Conservation (phyloP, 495 filamentous ascomycete genomes). For the Lasiosphaeria hispida region DNA sequence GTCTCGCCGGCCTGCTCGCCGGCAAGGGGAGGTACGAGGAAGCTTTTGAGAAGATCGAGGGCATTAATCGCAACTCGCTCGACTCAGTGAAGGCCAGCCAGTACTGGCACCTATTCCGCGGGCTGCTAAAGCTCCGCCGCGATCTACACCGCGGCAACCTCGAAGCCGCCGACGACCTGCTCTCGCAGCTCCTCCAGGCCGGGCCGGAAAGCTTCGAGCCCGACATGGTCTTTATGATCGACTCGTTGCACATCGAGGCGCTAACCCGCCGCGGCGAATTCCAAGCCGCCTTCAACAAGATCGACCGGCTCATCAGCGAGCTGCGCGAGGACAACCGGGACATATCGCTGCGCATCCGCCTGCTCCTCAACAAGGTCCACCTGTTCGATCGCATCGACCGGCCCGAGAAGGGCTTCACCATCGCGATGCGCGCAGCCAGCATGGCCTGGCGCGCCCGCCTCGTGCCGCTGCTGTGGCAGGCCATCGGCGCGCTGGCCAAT, state of each 20-base stretch:
- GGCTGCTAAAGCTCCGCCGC: slow-evolving; percentile 66
- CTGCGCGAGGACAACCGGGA: slow-evolving; percentile 72
- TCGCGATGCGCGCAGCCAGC: slow-evolving; percentile 75
- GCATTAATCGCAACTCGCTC: slow-evolving; percentile 63
- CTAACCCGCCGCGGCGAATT: slow-evolving; percentile 63
- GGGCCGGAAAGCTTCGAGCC: slow-evolving; percentile 53
- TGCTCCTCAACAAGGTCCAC: slow-evolving; percentile 73
- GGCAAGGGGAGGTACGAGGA: slow-evolving; percentile 67
- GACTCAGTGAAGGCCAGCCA: slow-evolving; percentile 76
- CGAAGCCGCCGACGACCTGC: slow-evolving; percentile 62
- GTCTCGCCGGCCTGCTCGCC: slow-evolving; percentile 45
- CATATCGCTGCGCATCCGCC: slow-evolving; percentile 66
- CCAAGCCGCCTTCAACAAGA: slow-evolving; percentile 59
- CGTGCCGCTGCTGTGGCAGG: slow-evolving; percentile 72
- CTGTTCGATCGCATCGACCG: slow-evolving; percentile 69
- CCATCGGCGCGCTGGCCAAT: slow-evolving; percentile 64
- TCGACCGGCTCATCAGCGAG: slow-evolving; percentile 64
- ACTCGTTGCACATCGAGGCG: slow-evolving; percentile 68
- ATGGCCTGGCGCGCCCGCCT: slow-evolving; percentile 71
- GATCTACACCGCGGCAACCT: slow-evolving; percentile 71
- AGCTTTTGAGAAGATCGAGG: slow-evolving; percentile 63
- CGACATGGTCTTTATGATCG: slow-evolving; percentile 69
- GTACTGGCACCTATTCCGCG: slow-evolving; percentile 72
- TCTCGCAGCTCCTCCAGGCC: slow-evolving; percentile 56
- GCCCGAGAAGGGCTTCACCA: slow-evolving; percentile 77